phyloP scores from a whole-genome alignment of 1,284 basidiomycete genomes.

The Ceratobasidium theobromae region DNA sequence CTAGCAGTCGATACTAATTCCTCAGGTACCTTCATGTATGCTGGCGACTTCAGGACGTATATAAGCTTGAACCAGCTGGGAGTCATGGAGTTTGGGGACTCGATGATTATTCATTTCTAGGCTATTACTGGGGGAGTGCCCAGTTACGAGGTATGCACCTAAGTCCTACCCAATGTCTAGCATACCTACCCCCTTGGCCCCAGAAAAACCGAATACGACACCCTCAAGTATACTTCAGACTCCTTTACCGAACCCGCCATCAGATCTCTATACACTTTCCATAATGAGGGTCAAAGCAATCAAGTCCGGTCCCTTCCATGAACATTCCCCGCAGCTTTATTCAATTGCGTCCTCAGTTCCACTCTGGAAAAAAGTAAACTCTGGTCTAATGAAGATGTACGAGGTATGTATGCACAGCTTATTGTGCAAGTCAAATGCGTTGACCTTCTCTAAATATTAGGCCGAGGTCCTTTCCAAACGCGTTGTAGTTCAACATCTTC shows the following conservation, averaged over 20 bases:
- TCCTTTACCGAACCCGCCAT: conserved; percentile 51
- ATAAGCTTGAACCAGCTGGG: conserved; percentile 92
- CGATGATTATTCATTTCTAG: conserved; percentile 90
- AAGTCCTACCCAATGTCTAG: background rate
- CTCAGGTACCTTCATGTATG: conserved; percentile 75
- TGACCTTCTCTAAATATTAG: conserved; percentile 43
- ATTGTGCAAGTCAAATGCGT: background rate
- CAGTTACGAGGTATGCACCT: conserved; percentile 69
- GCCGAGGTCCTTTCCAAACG: conserved; percentile 93
- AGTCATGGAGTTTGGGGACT: conserved; percentile 98
- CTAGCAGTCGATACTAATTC: background rate
- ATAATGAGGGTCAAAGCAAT: conserved; percentile 79
- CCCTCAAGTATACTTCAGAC: conserved; percentile 59
- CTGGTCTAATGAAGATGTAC: conserved; percentile 95
- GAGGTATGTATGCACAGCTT: conserved; percentile 52
- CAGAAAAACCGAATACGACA: conserved; percentile 48
- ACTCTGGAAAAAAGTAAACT: conserved; percentile 87
- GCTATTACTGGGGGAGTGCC: conserved; percentile 90
- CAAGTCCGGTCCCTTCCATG: conserved; percentile 84
- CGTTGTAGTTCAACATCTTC: conserved; percentile 96
- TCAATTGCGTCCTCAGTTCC: conserved; percentile 84
- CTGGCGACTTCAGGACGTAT: conserved; percentile 86
- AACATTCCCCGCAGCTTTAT: conserved; percentile 89
- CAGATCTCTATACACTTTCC: conserved; percentile 79
- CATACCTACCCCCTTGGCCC: conserved; percentile 36